phyloP scores from a whole-genome alignment of 2,329 filamentous ascomycete species.

The Neopestalotiopsis sp. region DNA sequence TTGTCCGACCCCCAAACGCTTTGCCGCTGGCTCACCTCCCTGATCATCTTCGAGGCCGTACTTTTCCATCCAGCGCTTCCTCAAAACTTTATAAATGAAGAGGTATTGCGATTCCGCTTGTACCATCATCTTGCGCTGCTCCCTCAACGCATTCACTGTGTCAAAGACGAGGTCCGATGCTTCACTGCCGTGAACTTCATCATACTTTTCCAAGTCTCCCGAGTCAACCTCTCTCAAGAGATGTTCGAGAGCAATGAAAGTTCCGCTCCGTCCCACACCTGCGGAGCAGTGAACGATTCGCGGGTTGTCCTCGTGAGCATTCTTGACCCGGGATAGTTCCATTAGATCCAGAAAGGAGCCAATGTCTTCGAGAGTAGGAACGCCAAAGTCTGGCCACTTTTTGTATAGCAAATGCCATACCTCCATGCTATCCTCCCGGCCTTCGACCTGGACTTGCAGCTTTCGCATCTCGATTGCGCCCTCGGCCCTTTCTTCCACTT shows the following conservation, averaged over 20 bases:
- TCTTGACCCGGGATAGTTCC: constrained; percentile 67
- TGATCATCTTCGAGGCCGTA: constrained; percentile 50
- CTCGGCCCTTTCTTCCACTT: constrained; percentile 58
- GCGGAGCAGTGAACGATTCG: constrained; percentile 89
- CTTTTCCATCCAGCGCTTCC: constrained; percentile 74
- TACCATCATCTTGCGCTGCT: constrained; percentile 95
- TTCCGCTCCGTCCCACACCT: constrained; percentile 91
- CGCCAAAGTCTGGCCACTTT: constrained; percentile 89
- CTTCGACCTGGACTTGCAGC: constrained; percentile 62
- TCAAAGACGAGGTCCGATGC: constrained; percentile 72
- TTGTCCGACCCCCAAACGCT: constrained; percentile 55
- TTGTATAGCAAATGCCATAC: constrained; percentile 88
- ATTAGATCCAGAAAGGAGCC: constrained; percentile 73
- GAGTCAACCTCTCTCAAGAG: constrained; percentile 81
- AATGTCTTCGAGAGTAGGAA: constrained; percentile 73
- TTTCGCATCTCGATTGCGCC: constrained; percentile 77
- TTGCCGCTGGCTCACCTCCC: constrained; percentile 50
- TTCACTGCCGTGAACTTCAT: constrained; percentile 33
- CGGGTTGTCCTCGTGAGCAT: constrained; percentile 65
- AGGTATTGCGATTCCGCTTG: constrained; percentile 84
- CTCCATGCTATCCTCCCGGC: constrained; percentile 43
- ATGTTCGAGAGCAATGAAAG: constrained; percentile 95
- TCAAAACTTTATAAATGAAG: constrained; percentile 88
- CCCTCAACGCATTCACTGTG: constrained; percentile 79
- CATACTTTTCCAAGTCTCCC: constrained; percentile 66